Evolutionary conservation across 1,284 basidiomycete species (phyloP), one percentile per base, ranked within the genome.

Genomic region (Spongispora temasekensis): DNA sequence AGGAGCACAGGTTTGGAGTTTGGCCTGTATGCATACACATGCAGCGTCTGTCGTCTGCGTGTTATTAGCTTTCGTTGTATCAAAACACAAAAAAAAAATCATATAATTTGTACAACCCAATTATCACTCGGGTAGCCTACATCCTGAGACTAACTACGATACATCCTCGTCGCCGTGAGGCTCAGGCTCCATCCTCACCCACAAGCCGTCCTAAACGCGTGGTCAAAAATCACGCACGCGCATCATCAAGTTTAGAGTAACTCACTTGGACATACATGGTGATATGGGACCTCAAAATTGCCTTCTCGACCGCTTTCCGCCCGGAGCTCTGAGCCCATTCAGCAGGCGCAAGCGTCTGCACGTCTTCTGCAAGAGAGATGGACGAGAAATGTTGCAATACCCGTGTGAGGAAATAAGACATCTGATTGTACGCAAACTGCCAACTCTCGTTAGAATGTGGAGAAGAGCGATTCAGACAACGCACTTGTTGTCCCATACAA

Each of bases 211-310:
- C 65, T 66, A n/a, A 3, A 51, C 17, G n/a, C 12, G 21, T 23
- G 4, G 23, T 58, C 15, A 55, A 34, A 46, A 40, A 42, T 23
- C 44, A 17, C 15, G 34, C 5, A 17, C 17, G n/a, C 2, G n/a
- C n/a, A n/a, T n/a, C 23, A 7, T 28, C 17, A 30, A 21, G 13
- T 32, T 32, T 8, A n/a, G 1, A 15, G 27, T n/a, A 63, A n/a
- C 70, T 61, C 48, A 75, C 73, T 7, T 76, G 65, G 13, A 76
- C 71, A 67, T 84, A 86, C 75, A 83, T 77, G 4, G 86, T 88
- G 55, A 88, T 69, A 66, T 87, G 84, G 53, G 74, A 66, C 64
- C 64, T 59, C 13, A 75, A 44, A 6, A 72, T 63, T 8, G 69
- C 66, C 51, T 70, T 71, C 50, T 78, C 78, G 10, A 71, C 48